These are phyloP conservation scores for Pyricularia grisea DNA, from an alignment of 2,329 filamentous ascomycete genomes.

Conservation along the genomic window DNA sequence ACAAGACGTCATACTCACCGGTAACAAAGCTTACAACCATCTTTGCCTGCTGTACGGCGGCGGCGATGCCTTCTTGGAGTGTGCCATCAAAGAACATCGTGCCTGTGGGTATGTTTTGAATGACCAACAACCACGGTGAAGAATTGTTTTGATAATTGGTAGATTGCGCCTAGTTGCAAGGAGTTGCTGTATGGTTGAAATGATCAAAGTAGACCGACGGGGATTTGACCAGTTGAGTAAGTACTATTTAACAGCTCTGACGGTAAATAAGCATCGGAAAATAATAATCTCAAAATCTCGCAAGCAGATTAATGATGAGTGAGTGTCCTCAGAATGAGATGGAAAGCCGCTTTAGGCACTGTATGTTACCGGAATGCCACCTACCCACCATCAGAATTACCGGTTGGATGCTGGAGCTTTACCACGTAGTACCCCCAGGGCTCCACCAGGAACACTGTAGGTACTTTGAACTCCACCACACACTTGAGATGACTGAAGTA, in stretches of 20 bases:
- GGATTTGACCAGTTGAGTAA: not conserved
- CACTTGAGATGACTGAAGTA: not conserved
- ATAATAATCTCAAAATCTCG: not conserved
- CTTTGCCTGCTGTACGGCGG: conserved; percentile 66
- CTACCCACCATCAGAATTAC: not conserved
- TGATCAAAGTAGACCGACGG: not conserved
- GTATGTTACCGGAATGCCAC: not conserved
- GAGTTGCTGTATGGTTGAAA: not conserved
- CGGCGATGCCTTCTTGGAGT: conserved; percentile 70
- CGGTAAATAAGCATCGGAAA: not conserved
- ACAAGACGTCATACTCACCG: conserved; percentile 36
- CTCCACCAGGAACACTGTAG: not conserved
- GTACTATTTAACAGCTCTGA: too few relatives aligned
- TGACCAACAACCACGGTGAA: not conserved
- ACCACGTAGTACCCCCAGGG: not conserved
- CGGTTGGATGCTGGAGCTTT: not conserved
- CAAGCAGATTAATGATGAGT: not conserved
- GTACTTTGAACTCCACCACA: not conserved
- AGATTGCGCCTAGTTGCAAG: not conserved
- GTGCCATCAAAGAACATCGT: conserved; percentile 75
- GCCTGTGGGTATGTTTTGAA: not conserved
- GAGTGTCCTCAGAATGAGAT: not conserved
- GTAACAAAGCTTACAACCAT: conserved; percentile 78
- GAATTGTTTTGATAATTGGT: not conserved
- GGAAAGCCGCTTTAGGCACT: too few relatives aligned